A percentile compares a stretch with the other conserved stretches of the same genome.
These are phyloP conservation scores for Capronia epimyces DNA, from an alignment of 2,329 filamentous ascomycete species.

Conservation along the genomic window DNA sequence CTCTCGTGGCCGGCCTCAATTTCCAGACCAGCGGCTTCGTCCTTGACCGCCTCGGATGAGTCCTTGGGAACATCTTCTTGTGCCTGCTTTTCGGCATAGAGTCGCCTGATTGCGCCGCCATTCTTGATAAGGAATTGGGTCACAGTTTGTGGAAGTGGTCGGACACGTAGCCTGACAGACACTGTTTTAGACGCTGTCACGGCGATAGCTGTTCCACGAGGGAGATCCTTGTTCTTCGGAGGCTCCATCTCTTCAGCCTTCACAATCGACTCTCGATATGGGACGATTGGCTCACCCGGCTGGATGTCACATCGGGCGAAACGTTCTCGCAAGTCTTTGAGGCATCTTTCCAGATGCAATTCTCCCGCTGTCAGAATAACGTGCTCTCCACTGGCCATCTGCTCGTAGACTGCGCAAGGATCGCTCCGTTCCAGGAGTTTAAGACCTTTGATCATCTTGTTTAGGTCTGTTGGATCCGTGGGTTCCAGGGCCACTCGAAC, in stretches of 20 bases:
- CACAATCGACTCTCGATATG: conserved; percentile 89
- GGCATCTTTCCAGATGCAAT: conserved; percentile 83
- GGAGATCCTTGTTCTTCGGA: conserved; percentile 76
- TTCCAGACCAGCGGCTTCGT: conserved; percentile 41
- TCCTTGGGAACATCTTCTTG: conserved; percentile 39
- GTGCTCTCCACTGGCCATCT: conserved; percentile 87
- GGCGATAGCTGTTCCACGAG: conserved; percentile 70
- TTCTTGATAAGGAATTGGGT: conserved; percentile 85
- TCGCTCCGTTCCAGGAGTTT: conserved; percentile 88
- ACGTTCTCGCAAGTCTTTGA: conserved; percentile 86
- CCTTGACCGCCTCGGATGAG: conserved; percentile 36
- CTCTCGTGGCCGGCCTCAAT: conserved; percentile 51
- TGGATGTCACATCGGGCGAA: conserved; percentile 95
- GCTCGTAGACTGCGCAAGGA: conserved; percentile 91
- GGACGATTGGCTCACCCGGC: conserved; percentile 87
- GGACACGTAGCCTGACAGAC: conserved; percentile 67
- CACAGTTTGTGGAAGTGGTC: conserved; percentile 69
- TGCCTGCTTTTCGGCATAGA: conserved; percentile 66
- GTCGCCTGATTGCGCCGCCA: conserved; percentile 66
- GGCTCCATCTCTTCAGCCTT: conserved; percentile 86
- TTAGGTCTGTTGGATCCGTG: conserved; percentile 78
- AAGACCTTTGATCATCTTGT: conserved; percentile 89
- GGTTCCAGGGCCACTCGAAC: conserved; percentile 95
- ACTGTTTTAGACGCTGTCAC: conserved; percentile 82
- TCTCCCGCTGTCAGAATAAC: conserved; percentile 92